Conservation (phyloP, 2,329 filamentous ascomycete genomes). For the Dothideomycetidae sp. region DNA sequence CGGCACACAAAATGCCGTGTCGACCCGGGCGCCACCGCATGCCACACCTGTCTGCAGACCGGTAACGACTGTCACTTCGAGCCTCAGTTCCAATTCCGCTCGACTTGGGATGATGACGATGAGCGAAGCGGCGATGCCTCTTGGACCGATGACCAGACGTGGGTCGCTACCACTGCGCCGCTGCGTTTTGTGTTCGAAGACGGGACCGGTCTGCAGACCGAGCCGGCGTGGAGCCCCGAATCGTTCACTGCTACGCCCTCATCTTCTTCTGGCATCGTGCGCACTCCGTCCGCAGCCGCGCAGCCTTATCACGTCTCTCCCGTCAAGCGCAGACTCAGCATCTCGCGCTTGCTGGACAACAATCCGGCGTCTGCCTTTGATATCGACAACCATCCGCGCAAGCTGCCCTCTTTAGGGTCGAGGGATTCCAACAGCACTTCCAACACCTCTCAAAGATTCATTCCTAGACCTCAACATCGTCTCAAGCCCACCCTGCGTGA, state of each 20-base stretch:
- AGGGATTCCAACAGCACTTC: constrained; percentile 1
- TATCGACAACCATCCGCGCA: no score
- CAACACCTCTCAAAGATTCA: constrained; percentile 2
- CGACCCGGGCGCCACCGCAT: constrained; percentile 11
- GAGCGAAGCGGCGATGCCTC: background rate
- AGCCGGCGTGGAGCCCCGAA: no score
- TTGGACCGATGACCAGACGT: constrained; percentile 3
- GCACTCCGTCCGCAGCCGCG: background rate
- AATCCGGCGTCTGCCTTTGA: background rate
- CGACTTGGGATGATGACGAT: constrained; percentile 4
- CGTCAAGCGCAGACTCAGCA: background rate
- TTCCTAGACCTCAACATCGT: background rate
- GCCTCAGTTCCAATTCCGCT: constrained; percentile 14
- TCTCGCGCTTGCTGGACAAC: background rate
- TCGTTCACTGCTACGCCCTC: background rate
- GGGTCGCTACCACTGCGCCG: constrained; percentile 2
- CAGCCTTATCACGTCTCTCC: background rate
- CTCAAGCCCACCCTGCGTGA: background rate
- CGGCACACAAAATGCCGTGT: constrained; percentile 16
- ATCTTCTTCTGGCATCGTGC: background rate
- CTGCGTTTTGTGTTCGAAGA: constrained; percentile 5
- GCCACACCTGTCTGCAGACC: constrained; percentile 14
- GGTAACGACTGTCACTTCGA: constrained; percentile 14
- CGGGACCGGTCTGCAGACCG: constrained; percentile 1
- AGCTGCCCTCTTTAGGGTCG: constrained; percentile 3